Conservation (phyloP, 225 moss, liverwort and hornwort genomes). For the Physcomitrium patens region DNA sequence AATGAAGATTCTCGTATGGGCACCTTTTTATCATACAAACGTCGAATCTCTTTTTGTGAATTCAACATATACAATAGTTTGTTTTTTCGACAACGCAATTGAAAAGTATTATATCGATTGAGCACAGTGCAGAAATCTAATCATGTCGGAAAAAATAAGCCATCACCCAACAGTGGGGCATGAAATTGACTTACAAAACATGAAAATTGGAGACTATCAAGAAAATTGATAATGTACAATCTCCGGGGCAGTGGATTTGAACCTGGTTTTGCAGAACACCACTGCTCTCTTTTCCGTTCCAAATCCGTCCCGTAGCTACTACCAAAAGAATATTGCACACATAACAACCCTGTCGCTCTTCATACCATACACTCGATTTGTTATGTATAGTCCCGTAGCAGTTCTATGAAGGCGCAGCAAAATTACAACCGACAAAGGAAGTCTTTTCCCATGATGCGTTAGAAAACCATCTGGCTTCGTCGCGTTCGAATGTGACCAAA, state of each 20-base stretch:
- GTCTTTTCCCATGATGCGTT: background rate
- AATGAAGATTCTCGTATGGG: no score
- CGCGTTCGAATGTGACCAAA: constrained; percentile 11
- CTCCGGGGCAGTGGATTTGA: constrained; percentile 33
- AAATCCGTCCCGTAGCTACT: constrained; percentile 30
- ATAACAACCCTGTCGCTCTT: constrained; percentile 20
- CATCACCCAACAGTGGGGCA: background rate
- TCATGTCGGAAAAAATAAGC: background rate
- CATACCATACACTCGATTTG: constrained; percentile 48
- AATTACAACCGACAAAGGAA: constrained; percentile 7
- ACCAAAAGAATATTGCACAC: constrained; percentile 41
- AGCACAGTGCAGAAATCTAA: no score
- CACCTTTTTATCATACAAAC: no score
- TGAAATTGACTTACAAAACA: background rate
- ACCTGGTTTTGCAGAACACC: constrained; percentile 39
- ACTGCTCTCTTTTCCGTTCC: constrained; percentile 29
- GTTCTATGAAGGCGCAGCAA: constrained; percentile 19
- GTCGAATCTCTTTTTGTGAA: no score
- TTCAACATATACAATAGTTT: no score
- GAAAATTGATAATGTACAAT: constrained; percentile 44
- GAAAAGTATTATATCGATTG: no score
- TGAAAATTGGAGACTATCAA: constrained; percentile 9
- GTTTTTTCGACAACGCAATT: no score
- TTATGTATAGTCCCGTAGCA: constrained; percentile 52
- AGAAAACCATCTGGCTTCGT: constrained; percentile 20